Evolutionary conservation across 495 filamentous ascomycete species (phyloP).

Genomic region (Cladorrhinum samala): DNA sequence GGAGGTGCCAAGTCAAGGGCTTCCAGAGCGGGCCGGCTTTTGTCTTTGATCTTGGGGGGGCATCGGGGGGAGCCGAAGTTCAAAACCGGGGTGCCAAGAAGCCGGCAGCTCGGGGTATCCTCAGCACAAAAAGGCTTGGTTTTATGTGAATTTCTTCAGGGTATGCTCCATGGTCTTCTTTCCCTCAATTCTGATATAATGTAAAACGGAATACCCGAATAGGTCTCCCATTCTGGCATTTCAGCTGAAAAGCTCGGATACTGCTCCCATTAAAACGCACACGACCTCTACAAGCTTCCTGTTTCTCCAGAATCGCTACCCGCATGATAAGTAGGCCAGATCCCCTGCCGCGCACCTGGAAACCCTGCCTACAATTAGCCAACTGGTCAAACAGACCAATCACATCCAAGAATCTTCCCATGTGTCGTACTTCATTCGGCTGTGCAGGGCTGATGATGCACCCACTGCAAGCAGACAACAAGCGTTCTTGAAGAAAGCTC

Average conservation of each 20-base stretch:
- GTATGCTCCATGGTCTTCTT: too few species aligned
- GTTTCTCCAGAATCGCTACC: not conserved
- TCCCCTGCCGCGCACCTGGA: not conserved
- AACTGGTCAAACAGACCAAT: conserved; percentile 17
- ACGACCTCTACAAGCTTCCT: not conserved
- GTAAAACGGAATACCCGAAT: not conserved
- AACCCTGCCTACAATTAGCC: not conserved
- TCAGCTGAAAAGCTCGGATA: too few species aligned
- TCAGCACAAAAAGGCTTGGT: not conserved
- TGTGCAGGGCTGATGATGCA: conserved; percentile 21
- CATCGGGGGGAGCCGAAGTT: not conserved
- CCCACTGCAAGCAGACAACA: not conserved
- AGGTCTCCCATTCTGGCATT: not conserved
- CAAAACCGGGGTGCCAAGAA: not conserved
- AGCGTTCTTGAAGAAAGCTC: conserved; percentile 1
- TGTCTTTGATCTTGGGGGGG: not conserved
- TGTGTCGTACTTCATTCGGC: conserved; percentile 19
- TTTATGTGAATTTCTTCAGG: too few species aligned
- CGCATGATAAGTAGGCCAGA: not conserved
- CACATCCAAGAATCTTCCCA: conserved; percentile 13
- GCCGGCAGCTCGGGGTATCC: conserved; percentile 3
- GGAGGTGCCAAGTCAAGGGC: not conserved
- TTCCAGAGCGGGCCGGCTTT: not conserved
- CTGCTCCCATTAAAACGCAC: not conserved
- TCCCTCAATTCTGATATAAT: not conserved